Base-by-base conservation (phyloP, 2,329 filamentous ascomycete species). In the Lecanoromycetidae sp. region DNA sequence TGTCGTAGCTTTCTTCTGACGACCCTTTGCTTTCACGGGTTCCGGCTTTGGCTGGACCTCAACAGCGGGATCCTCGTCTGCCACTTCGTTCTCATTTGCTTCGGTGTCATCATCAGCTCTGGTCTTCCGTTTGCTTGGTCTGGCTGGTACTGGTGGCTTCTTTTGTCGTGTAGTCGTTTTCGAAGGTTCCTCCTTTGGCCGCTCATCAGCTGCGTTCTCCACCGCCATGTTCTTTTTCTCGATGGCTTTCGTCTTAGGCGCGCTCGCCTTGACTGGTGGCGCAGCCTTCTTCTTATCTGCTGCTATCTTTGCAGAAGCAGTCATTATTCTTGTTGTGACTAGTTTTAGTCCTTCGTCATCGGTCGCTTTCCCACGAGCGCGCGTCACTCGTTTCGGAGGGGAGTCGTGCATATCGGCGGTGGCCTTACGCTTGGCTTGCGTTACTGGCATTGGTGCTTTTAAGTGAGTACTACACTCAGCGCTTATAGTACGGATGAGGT, bases 351-450 rank as follows among this genome's bases (percentile, higher is more conserved):
- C 41, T 32, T 22, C 40, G 37, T 44, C 51, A 41, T 54, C 55
- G 15, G 25, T 50, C 47, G 50, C 52, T 30, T 54, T 56, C 33
- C 57, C 56, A 38, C 58, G 58, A 30, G 60, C 58, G n/a, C 60
- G 58, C 13, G 60, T 62, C 15, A 60, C 53, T 29, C 60, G 59
- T 44, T 61, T 61, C 9, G 57, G 55, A 23, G 60, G 60, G 15
- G 58, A 60, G 35, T 52, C 54, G 10, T 55, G 49, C 53, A 56
- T 55, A 12, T 56, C 53, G 10, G 39, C 40, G 9, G 49, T 52
- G 30, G 52, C 44, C 40, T 55, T 55, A 27, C 53, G 48, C 37
- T 55, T 55, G n/a, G 39, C 30, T 34, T 30, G 29, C 26, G 30
- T 36, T 13, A 5, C 23, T 5, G 33, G 22, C 45, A 47, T 47